phyloP scores from a whole-genome alignment of 768 basidiomycete genomes.

The Chalciporus chontae region DNA sequence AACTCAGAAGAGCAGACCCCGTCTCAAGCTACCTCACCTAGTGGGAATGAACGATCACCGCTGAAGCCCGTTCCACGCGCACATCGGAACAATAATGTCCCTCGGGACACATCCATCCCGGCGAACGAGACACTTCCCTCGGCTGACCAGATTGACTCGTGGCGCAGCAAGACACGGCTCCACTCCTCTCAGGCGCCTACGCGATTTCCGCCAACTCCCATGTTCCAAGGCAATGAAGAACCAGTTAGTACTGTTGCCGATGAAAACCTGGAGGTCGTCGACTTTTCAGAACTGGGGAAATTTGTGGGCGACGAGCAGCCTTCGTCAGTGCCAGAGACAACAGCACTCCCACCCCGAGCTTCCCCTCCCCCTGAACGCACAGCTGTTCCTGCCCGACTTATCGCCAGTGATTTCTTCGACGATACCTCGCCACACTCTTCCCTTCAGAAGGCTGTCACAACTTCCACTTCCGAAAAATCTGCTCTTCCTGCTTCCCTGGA shows the following conservation, averaged over 20 bases:
- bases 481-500: constrained; percentile 17
- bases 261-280: constrained; percentile 74
- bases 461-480: constrained; percentile 16
- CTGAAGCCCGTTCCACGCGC: constrained; percentile 27
- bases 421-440: constrained; percentile 35
- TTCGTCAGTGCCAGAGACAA: constrained; percentile 2
- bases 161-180: constrained; percentile 51
- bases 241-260: constrained; percentile 42
- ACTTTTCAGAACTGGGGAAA: constrained; percentile 74
- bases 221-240: constrained; percentile 34
- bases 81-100: constrained; percentile 11
- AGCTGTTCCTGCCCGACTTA: constrained; percentile 42
- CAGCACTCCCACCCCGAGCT: constrained; percentile 20
- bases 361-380: constrained; percentile 16
- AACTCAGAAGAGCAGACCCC: constrained; percentile 5
- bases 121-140: constrained; percentile 28
- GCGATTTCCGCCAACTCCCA: constrained; percentile 30
- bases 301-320: constrained; percentile 47
- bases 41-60: constrained; percentile 31
- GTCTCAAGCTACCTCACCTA: constrained; percentile 3
- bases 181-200: constrained; percentile 27
- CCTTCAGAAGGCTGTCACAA: constrained; percentile 35
- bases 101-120: constrained; percentile 1
- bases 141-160: constrained; percentile 50
- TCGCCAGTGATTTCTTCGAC: constrained; percentile 75